These are phyloP conservation scores for Phaseolus lunatus DNA, from an alignment of 306 rosid genomes.

Conservation along the genomic window DNA sequence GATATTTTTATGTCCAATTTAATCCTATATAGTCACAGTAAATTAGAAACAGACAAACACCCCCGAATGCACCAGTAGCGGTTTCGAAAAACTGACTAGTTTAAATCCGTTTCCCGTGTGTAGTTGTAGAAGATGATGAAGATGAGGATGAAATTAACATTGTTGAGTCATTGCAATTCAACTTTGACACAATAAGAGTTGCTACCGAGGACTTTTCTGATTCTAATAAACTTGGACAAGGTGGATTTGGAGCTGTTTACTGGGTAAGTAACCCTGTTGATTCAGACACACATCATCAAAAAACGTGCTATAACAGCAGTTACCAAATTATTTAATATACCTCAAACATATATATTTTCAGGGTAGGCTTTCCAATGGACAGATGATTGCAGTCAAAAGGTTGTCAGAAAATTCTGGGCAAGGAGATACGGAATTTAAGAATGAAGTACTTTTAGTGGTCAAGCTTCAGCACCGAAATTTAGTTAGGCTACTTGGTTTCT, in stretches of 20 bases:
- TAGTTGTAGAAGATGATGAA: background rate
- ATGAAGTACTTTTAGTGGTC: background rate
- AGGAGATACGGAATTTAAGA: background rate
- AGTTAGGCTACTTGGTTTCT: background rate
- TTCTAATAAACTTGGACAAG: conserved; percentile 35
- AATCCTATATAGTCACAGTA: background rate
- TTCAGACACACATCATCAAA: background rate
- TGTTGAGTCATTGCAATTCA: conserved; percentile 7
- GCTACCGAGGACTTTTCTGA: conserved; percentile 38
- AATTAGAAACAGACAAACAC: background rate
- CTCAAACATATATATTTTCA: background rate
- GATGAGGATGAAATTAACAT: background rate
- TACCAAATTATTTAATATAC: background rate
- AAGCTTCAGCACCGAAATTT: conserved; percentile 7
- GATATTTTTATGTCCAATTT: background rate
- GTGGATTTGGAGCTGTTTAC: conserved; percentile 25
- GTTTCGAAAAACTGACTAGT: background rate
- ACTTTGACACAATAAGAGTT: background rate
- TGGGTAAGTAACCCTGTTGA: background rate
- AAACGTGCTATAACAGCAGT: background rate
- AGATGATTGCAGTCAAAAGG: conserved; percentile 13
- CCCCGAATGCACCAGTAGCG: background rate
- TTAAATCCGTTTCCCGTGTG: background rate
- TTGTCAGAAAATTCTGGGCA: background rate
- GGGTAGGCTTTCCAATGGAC: conserved; percentile 14